These are phyloP conservation scores for Trichosporon sp. DNA, from an alignment of 1,284 basidiomycete genomes.

Conservation along the genomic window DNA sequence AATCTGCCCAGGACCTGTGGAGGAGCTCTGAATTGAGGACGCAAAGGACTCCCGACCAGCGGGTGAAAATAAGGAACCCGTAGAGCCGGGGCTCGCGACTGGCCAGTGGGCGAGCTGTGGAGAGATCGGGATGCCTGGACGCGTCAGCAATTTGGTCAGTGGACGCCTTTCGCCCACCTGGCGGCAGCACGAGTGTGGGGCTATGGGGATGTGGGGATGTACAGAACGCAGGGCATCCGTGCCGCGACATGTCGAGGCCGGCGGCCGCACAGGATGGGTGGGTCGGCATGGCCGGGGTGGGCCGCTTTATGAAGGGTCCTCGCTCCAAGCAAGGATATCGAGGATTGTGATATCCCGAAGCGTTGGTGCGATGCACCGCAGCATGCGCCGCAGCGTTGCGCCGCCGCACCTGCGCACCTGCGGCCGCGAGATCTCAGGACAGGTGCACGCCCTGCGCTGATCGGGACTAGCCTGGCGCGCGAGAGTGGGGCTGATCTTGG, in stretches of 20 bases:
- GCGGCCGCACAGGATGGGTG: not conserved
- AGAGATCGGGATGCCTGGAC: not conserved
- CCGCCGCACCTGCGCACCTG: not conserved
- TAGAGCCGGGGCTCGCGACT: not conserved
- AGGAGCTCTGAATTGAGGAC: not conserved
- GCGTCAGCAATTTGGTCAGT: not conserved
- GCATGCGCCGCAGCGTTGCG: not conserved
- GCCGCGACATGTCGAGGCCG: not conserved
- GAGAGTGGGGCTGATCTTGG: not conserved
- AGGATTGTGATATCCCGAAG: not conserved
- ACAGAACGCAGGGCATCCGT: not conserved
- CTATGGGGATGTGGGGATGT: not conserved
- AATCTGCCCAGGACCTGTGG: not conserved
- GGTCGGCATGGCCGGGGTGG: not conserved
- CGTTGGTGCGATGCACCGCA: not conserved
- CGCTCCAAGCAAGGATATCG: not conserved
- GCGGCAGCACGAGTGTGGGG: not conserved
- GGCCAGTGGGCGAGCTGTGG: not conserved
- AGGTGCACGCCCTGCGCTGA: not conserved
- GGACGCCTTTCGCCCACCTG: not conserved
- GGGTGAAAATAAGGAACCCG: not conserved
- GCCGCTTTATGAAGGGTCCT: not conserved
- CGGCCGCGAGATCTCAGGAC: not conserved
- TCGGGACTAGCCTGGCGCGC: not conserved
- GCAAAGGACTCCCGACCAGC: not conserved